These are phyloP conservation scores for Miamiensis avidus DNA, from an alignment of 169 alveolate species.

Conservation along the genomic window DNA sequence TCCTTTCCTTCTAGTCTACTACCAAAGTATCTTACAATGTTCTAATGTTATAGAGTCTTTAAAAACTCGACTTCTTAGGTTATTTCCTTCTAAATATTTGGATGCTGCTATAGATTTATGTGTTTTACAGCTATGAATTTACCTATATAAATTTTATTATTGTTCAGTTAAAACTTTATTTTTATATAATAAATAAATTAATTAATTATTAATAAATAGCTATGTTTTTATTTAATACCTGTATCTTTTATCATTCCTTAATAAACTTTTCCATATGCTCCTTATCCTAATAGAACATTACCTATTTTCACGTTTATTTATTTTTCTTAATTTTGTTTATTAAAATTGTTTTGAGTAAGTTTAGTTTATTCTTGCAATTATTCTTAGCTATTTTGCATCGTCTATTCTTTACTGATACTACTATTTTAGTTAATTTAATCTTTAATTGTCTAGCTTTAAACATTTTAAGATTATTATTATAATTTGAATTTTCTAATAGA, in stretches of 20 bases:
- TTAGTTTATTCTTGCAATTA: neutral
- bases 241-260: conserved; percentile 34
- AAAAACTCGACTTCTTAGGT: conserved; percentile 67
- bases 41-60: conserved; percentile 62
- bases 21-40: conserved; percentile 75
- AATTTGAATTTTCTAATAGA: too few species aligned
- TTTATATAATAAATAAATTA: conserved; percentile 30
- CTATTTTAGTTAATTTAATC: neutral
- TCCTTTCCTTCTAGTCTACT: conserved; percentile 58
- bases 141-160: conserved; percentile 8
- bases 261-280: conserved; percentile 63
- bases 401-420: too few species aligned
- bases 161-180: conserved; percentile 16
- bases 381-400: neutral
- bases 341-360: neutral
- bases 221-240: neutral
- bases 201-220: neutral
- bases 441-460: too few species aligned
- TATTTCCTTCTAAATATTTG: conserved; percentile 37
- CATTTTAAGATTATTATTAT: too few species aligned
- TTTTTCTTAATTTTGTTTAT: too few species aligned
- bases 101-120: conserved; percentile 40
- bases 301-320: neutral
- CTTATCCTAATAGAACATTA: conserved; percentile 12
- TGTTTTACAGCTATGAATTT: conserved; percentile 48